Evolutionary conservation across 1,284 basidiomycete genomes (phyloP).

Genomic region (Ganoderma resinaceum): DNA sequence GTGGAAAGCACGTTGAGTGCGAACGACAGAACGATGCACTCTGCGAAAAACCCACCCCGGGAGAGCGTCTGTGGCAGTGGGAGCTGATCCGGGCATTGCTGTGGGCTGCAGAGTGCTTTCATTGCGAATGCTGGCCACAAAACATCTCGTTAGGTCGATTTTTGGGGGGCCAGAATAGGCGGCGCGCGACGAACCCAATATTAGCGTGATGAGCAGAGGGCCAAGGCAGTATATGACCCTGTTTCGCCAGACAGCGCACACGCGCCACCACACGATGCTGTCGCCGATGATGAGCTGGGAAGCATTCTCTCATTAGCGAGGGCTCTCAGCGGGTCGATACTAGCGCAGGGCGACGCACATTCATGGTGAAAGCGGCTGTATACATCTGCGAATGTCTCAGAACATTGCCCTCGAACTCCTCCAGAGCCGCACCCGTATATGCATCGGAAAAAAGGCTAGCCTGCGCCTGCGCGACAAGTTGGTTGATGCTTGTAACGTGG

Average conservation of each 20-base stretch:
- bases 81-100: neutral
- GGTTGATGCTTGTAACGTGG: neutral
- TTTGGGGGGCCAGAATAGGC: no score
- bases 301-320: neutral
- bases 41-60: neutral
- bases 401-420: neutral
- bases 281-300: neutral
- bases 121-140: neutral
- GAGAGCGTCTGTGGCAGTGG: neutral
- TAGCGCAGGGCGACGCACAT: neutral
- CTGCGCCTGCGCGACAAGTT: neutral
- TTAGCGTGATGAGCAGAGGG: neutral
- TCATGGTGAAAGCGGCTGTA: neutral
- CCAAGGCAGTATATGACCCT: neutral
- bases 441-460: neutral
- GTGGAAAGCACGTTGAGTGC: neutral
- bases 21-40: neutral
- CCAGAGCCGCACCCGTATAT: neutral
- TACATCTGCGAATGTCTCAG: conserved; percentile 3
- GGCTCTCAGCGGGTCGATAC: rapidly evolving
- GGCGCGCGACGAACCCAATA: neutral
- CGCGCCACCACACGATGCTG: conserved; percentile 9
- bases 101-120: neutral
- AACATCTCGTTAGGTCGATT: neutral
- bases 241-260: neutral